Conservation (phyloP, 2,329 filamentous ascomycete species). For the Cytospora leucostoma region DNA sequence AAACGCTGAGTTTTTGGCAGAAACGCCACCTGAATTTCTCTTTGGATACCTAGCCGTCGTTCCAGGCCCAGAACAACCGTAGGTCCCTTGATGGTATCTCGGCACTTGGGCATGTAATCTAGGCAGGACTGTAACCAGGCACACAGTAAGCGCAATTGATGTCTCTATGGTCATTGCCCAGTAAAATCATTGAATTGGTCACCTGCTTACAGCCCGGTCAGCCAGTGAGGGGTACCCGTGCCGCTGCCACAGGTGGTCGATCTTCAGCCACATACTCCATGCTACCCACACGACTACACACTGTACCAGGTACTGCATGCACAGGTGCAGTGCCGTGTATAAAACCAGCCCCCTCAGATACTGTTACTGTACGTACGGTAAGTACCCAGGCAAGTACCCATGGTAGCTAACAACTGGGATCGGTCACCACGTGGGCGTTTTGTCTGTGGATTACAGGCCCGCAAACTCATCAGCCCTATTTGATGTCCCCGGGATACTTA, state of each 20-base stretch:
- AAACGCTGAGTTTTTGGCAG: conserved; percentile 3
- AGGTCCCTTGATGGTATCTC: neutral
- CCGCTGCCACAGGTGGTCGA: neutral
- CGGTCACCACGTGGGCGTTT: conserved; percentile 1
- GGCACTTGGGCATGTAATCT: no score
- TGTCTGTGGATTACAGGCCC: neutral
- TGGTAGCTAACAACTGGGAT: neutral
- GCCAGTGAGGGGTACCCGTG: neutral
- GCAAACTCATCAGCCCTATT: neutral
- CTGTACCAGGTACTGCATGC: neutral
- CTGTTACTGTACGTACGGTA: neutral
- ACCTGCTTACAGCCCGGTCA: neutral
- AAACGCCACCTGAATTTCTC: conserved; percentile 5
- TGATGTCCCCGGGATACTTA: neutral
- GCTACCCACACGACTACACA: neutral
- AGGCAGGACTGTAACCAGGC: no score
- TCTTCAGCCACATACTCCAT: neutral
- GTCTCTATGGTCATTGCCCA: neutral
- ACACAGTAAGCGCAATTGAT: no score
- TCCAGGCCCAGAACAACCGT: neutral
- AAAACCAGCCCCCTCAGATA: no score
- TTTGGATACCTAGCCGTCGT: neutral
- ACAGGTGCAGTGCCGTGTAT: no score
- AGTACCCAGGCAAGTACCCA: neutral
- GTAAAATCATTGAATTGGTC: neutral